Evolutionary conservation across 2,329 filamentous ascomycete species (phyloP), one percentile per base, ranked within the genome.

Genomic region (Phoma sp.): DNA sequence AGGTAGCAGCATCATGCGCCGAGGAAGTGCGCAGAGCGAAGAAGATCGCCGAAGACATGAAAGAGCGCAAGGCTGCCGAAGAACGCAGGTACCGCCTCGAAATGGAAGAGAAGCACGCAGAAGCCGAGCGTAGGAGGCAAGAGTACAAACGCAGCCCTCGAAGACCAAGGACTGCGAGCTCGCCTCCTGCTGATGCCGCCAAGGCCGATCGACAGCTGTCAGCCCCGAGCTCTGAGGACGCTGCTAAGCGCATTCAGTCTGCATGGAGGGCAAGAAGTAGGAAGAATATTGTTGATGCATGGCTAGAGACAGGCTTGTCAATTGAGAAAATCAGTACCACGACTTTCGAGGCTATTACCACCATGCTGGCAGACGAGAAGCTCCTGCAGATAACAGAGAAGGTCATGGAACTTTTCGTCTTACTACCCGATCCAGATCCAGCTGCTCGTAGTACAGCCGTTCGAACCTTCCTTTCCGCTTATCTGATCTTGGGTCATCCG

Each of bases 11-110:
- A 43, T 83, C 86, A 56, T 93, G 90, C 69, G 90, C 90, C 18
- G 90, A 92, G 73, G 90, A 95, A 71, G 90, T 95, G 13, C 87
- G 89, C 69, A 83, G 89, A 60, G 90, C 90, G 47, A 93, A 93
- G 79, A 88, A 89, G 45, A 82, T 93, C n/a, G 90, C 90, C 11
- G 89, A 91, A 72, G 87, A 84, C 53, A 91, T 90, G 79, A 92
- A 91, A 75, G 88, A 90, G 76, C 88, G 89, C 72, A 86, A 90
- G 59, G 88, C 91, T 68, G 86, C 87, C 52, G 89, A 93, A 60
- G 83, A 89, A 52, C 82, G 82, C 62, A 86, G 86, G 66, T 81
- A 90, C 70, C 85, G 86, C 59, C 76, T 84, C 45, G 89, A 92
- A 71, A 91, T 93, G 82, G 88, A 93, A 70, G 89, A 92, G 77